Conservation (phyloP, 805 yeast genomes). For the Priceomyces fermenticarens region DNA sequence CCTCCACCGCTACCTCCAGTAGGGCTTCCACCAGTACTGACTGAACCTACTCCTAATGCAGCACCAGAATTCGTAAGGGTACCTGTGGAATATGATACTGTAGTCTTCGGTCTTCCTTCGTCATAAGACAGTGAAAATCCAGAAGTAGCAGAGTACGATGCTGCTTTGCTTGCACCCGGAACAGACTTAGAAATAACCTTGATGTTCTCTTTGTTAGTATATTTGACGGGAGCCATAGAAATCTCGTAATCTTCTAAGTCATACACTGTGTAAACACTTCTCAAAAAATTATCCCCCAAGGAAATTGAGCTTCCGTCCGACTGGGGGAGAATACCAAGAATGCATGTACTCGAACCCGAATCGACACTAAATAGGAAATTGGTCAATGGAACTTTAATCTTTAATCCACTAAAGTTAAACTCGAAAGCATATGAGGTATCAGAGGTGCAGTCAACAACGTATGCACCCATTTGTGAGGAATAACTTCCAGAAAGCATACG, state of each 20-base stretch:
- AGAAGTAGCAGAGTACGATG: slow-evolving; percentile 41
- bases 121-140: slow-evolving; percentile 1
- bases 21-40: not conserved
- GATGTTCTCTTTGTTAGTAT: slow-evolving; percentile 35
- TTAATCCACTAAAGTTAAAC: slow-evolving; percentile 59
- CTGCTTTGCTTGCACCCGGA: slow-evolving; percentile 52
- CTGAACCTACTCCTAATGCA: not conserved
- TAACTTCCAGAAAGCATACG: slow-evolving; percentile 40
- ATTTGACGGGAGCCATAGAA: slow-evolving; percentile 44
- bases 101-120: slow-evolving; percentile 9
- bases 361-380: slow-evolving; percentile 21
- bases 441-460: slow-evolving; percentile 42
- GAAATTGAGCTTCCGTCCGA: slow-evolving; percentile 22
- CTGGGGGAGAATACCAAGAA: slow-evolving; percentile 25
- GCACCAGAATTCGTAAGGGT: slow-evolving; percentile 2
- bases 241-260: slow-evolving; percentile 57
- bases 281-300: slow-evolving; percentile 65
- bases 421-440: slow-evolving; percentile 24
- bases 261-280: slow-evolving; percentile 63
- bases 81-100: slow-evolving; percentile 13
- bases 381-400: slow-evolving; percentile 47
- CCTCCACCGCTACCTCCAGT: not conserved
- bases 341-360: slow-evolving; percentile 14
- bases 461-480: slow-evolving; percentile 40
- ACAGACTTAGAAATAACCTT: slow-evolving; percentile 44